Conservation (phyloP, 2,329 filamentous ascomycete species). For the Fusarium irregulare region DNA sequence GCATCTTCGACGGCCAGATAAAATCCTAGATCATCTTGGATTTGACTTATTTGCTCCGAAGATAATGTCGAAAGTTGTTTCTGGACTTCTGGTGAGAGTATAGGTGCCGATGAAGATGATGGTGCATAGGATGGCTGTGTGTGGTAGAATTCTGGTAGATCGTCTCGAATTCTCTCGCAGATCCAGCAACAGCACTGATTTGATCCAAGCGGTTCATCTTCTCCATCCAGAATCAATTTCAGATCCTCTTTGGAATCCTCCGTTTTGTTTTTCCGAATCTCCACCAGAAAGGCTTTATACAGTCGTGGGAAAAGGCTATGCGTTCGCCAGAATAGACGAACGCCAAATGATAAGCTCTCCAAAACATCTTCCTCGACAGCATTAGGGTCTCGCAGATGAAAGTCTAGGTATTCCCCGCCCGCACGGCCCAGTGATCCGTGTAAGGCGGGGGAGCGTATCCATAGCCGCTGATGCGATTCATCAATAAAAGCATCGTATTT, state of each 20-base stretch:
- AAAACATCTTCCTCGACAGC: not conserved
- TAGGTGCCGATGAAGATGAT: not conserved
- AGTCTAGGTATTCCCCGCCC: conserved; percentile 17
- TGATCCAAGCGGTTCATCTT: not conserved
- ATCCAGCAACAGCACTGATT: conserved; percentile 17
- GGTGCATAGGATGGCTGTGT: not conserved
- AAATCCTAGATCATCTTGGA: conserved; percentile 33
- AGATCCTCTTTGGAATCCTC: not conserved
- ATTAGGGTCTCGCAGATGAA: conserved; percentile 2
- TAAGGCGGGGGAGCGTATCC: conserved; percentile 25
- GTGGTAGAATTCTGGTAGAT: conserved; percentile 16
- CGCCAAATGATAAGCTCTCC: conserved; percentile 1
- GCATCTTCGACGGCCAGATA: conserved; percentile 19
- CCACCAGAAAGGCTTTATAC: conserved; percentile 6
- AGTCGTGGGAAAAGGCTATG: conserved; percentile 18
- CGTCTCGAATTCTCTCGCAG: conserved; percentile 27
- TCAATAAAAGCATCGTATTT: conserved; percentile 10
- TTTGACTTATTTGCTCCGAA: conserved; percentile 14
- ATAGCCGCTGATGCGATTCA: conserved; percentile 14
- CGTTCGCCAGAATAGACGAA: conserved; percentile 19
- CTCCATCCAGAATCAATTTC: not conserved
- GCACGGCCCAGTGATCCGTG: conserved; percentile 8
- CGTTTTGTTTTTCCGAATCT: not conserved
- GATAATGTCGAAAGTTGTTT: conserved; percentile 14
- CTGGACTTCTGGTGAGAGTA: not conserved